phyloP scores from a whole-genome alignment of 768 basidiomycete species.

The Tremella fuciformis region DNA sequence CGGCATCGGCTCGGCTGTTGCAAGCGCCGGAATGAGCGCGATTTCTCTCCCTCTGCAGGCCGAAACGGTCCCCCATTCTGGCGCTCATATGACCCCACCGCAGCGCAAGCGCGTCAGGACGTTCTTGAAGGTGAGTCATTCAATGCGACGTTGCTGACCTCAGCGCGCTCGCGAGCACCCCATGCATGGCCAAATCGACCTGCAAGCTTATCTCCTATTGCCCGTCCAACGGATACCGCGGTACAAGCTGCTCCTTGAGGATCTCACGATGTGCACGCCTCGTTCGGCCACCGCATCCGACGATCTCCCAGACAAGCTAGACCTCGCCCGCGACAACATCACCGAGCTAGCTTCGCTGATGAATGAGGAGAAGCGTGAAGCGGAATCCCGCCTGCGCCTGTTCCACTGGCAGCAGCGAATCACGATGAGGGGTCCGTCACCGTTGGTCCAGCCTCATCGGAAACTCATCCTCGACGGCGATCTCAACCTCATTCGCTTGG shows the following conservation, averaged over 20 bases:
- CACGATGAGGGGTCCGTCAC: conserved; percentile 86
- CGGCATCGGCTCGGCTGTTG: conserved; percentile 24
- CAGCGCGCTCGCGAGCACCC: conserved; percentile 75
- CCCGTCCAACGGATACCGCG: conserved; percentile 96
- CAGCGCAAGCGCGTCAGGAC: conserved; percentile 84
- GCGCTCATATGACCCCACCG: conserved; percentile 54
- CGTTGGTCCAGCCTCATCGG: conserved; percentile 96
- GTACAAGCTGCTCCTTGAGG: conserved; percentile 88
- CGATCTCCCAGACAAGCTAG: conserved; percentile 72
- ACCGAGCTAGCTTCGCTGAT: conserved; percentile 84
- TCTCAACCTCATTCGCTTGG: conserved; percentile 79
- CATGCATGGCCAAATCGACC: conserved; percentile 84
- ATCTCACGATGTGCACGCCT: conserved; percentile 79
- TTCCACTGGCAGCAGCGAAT: conserved; percentile 72
- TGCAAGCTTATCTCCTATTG: conserved; percentile 88
- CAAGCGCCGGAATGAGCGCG: conserved; percentile 30
- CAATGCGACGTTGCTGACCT: neutral
- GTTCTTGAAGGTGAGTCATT: conserved; percentile 61
- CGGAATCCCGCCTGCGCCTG: conserved; percentile 84
- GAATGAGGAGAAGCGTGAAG: conserved; percentile 97
- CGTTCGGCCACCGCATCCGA: conserved; percentile 59
- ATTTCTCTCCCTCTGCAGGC: conserved; percentile 16
- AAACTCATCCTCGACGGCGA: conserved; percentile 91
- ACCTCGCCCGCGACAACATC: conserved; percentile 81
- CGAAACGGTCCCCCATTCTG: conserved; percentile 22